Base-by-base conservation (phyloP, 2,329 filamentous ascomycete species). In the Diaporthe sp. region DNA sequence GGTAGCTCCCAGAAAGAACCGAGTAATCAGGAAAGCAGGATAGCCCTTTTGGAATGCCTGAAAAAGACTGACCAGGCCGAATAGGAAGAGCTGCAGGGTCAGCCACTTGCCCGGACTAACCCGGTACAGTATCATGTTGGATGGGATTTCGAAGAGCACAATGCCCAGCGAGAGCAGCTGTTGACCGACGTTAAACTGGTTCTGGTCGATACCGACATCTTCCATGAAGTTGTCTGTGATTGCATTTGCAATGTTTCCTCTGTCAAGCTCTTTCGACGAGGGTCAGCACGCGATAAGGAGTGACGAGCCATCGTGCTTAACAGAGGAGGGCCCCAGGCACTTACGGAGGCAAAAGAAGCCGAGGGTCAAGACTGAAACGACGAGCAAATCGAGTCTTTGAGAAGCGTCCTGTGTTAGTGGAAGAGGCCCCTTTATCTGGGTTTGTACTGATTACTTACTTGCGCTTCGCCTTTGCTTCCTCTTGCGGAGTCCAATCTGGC, bases 141-240 rank as follows among this genome's bases (percentile, higher is more conserved):
- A 78, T 8, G 79, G 79, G n/a, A 81, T 79, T 78, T 87, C 83
- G 6, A 84, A 83, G 6, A 89, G 77, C 12, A 89, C 84, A 55
- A 89, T 88, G 1, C 87, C 87, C 2, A 85, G 84, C 0, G 85
- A 86, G 15, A 88, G 82, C 17, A 90, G 81, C 69, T 87, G 87
- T 19, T 87, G 84, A 0, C 88, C 87, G 15, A 88, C 76, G 71
- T 89, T 90, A 77, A 89, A 85, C 63, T 89, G 84, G 69, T 86
- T 83, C 51, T 88, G 88, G 1, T 82, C 84, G 72, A 90, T 84
- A 13, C 82, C 80, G 12, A 89, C 83, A 71, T 90, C 88, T 4
- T 82, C 75, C 17, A 86, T 83, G 58, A 90, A 84, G 4, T 83
- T 86, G 51, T 89, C 88, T 5, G 88, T 90, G 56, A 90, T 77